Base-by-base conservation (phyloP, 2,329 filamentous ascomycete genomes). In the Teratosphaeria viscida region DNA sequence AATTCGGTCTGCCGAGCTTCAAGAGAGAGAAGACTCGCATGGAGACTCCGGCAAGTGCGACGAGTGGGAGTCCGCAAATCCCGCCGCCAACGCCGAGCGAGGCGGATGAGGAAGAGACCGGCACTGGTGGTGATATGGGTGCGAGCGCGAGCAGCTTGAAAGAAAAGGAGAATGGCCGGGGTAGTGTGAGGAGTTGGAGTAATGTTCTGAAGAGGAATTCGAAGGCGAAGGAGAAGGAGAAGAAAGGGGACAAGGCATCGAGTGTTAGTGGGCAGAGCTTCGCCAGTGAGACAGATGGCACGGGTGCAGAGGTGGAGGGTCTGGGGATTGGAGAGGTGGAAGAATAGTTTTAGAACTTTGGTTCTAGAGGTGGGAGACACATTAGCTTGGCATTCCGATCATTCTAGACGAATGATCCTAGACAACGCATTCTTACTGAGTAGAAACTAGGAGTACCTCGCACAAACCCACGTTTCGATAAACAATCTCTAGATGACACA, bases 221-320 rank as follows among this genome's bases (percentile, higher is more conserved):
- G 63, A 62, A 57, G 59, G 63, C 55, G 61, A 60, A 61, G 59
- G 66, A 47, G 63, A 63, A 63, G 63, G 60, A 56, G 43, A 66
- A 67, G 65, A 63, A 61, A 58, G 68, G 65, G 58, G 66, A 47
- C 62, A 63, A 61, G 59, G 76, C 77, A 60, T 76, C 76, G 2
- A 78, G 75, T 64, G 63, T 78, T 57, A 76, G 77, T 65, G 76
- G 76, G 63, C 58, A 70, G 61, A 79, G 77, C 61, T 66, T 76
- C 63, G 74, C 73, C 54, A 72, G 70, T 63, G 73, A 70, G n/a
- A 70, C 60, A 16, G 55, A 56, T 49, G 62, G 58, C 34, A 60
- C 62, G 39, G 60, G 52, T 23, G 58, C 12, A 52, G 35, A 59
- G 56, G 37, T 27, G 27, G 56, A 59, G 43, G 43, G 43, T 16